Percentiles rank a stretch among this genome's conserved stretches.
Evolutionary conservation across 225 moss, liverwort and hornwort species (phyloP).

Genomic region (Polytrichum commune): DNA sequence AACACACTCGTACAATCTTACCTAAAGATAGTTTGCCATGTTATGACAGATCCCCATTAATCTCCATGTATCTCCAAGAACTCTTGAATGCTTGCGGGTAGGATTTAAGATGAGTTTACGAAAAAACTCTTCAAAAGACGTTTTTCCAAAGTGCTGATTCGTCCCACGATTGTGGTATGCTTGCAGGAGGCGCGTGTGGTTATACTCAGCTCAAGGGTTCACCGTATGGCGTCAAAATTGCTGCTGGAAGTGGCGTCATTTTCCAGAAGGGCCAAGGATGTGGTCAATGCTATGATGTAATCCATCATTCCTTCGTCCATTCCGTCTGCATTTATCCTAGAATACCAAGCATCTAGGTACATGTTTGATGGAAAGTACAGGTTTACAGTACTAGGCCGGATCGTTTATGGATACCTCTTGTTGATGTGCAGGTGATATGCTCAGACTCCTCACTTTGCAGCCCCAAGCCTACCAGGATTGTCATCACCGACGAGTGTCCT

Average conservation of each 20-base stretch:
- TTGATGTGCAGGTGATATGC: background rate
- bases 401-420: too few relatives aligned
- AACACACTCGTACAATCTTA: too few relatives aligned
- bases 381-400: too few relatives aligned
- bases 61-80: too few relatives aligned
- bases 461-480: conserved; percentile 19
- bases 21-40: too few relatives aligned
- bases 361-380: background rate
- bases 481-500: conserved; percentile 42
- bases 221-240: conserved; percentile 21
- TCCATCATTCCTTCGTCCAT: background rate
- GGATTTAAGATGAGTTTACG: too few relatives aligned
- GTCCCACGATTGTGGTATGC: background rate
- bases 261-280: conserved; percentile 23
- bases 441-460: conserved; percentile 24
- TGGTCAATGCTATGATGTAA: conserved; percentile 28
- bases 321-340: background rate
- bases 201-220: conserved; percentile 19
- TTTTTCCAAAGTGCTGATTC: background rate
- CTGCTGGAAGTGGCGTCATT: conserved; percentile 24
- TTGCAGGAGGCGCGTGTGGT: conserved; percentile 24
- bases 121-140: too few relatives aligned
- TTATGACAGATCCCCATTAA: too few relatives aligned
- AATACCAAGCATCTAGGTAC: background rate
- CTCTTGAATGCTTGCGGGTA: too few relatives aligned